Conservation (phyloP, 441 rosid genomes). For the Mallotus repandus region DNA sequence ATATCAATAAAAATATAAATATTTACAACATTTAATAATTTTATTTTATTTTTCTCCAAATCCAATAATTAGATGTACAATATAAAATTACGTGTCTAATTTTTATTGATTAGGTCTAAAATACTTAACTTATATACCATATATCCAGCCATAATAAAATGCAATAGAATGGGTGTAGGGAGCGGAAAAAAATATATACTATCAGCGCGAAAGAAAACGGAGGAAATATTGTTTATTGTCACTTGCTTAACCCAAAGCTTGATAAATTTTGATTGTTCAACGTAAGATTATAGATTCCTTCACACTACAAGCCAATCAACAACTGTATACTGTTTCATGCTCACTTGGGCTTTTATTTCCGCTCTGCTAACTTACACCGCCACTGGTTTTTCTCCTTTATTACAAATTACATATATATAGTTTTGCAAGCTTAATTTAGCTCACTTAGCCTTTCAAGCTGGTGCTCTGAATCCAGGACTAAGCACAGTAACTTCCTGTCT, state of each 20-base stretch:
- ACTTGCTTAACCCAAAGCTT: not conserved
- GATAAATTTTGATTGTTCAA: not conserved
- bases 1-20: no score
- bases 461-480: constrained; percentile 15
- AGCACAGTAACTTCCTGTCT: constrained; percentile 42
- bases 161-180: no score
- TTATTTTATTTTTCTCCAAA: no score
- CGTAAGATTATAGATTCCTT: not conserved
- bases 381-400: not conserved
- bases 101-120: no score
- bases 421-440: not conserved
- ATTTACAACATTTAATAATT: no score
- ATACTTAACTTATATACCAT: no score
- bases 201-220: no score
- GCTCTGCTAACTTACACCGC: not conserved
- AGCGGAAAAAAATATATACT: no score
- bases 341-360: not conserved
- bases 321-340: not conserved
- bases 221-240: not conserved
- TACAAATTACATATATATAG: not conserved
- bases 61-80: no score
- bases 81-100: no score
- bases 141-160: no score
- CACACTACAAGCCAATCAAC: not conserved
- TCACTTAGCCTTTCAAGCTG: not conserved